phyloP scores from a whole-genome alignment of 1,284 basidiomycete genomes.

The Boletus mariae region DNA sequence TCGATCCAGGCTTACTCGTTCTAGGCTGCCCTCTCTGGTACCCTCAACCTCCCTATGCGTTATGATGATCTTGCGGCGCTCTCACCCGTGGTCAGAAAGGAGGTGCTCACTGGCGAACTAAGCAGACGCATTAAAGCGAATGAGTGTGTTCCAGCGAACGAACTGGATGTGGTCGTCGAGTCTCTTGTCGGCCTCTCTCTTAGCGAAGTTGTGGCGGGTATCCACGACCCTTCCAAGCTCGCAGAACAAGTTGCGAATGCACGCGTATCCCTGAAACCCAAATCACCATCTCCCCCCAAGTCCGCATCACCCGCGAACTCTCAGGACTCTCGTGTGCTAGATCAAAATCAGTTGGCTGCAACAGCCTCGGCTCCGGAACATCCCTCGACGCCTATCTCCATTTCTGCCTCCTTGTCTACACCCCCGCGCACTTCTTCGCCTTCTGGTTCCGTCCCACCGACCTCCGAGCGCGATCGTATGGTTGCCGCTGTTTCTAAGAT shows the following conservation, averaged over 20 bases:
- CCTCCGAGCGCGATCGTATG: constrained; percentile 74
- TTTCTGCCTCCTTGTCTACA: constrained; percentile 66
- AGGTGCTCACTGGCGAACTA: constrained; percentile 79
- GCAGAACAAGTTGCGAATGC: constrained; percentile 56
- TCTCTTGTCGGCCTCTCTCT: constrained; percentile 65
- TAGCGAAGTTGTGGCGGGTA: constrained; percentile 68
- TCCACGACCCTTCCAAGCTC: constrained; percentile 67
- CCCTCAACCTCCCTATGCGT: constrained; percentile 72
- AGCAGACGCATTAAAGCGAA: constrained; percentile 65
- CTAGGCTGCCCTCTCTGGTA: constrained; percentile 74
- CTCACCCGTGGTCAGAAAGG: constrained; percentile 79
- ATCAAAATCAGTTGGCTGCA: constrained; percentile 57
- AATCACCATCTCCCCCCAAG: constrained; percentile 44
- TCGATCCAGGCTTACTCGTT: not conserved
- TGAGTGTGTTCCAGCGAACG: constrained; percentile 47
- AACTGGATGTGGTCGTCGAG: constrained; percentile 66
- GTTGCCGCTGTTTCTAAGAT: constrained; percentile 62
- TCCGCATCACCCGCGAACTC: constrained; percentile 50
- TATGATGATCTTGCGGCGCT: constrained; percentile 78
- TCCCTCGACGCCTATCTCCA: constrained; percentile 75
- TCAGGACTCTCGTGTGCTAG: constrained; percentile 61
- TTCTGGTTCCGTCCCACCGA: constrained; percentile 66
- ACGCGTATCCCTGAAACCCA: constrained; percentile 38
- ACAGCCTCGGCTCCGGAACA: constrained; percentile 81
- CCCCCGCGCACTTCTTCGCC: constrained; percentile 80